Percentiles rank a stretch among this genome's conserved stretches.
Evolutionary conservation across 2,329 filamentous ascomycete species (phyloP).

Genomic region (Sporothrix inflata): DNA sequence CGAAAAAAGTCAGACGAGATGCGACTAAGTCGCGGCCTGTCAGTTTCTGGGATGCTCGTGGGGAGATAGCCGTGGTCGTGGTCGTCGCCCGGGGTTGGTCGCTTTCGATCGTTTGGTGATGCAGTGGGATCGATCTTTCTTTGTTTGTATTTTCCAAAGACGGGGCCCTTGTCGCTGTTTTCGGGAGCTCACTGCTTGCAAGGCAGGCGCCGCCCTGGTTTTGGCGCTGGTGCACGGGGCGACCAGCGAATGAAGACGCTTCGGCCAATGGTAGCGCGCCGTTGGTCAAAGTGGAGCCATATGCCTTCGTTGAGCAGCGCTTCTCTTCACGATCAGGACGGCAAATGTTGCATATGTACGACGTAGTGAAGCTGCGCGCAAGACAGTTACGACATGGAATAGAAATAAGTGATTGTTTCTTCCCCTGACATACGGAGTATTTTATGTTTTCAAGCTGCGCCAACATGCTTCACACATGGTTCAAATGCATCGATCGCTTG

Average conservation of each 20-base stretch:
- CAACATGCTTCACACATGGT: not conserved
- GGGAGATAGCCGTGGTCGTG: constrained; percentile 4
- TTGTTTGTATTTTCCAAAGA: constrained; percentile 30
- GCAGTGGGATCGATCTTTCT: constrained; percentile 8
- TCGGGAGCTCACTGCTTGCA: constrained; percentile 27
- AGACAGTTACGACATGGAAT: too few species aligned
- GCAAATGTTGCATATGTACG: not conserved
- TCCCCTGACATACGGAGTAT: too few species aligned
- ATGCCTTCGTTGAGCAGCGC: too few species aligned
- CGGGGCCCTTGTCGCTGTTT: constrained; percentile 28
- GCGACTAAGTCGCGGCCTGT: not conserved
- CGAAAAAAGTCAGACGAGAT: not conserved
- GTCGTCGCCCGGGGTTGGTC: constrained; percentile 2
- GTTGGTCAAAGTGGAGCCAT: not conserved
- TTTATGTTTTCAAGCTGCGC: too few species aligned
- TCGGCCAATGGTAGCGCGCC: constrained; percentile 31
- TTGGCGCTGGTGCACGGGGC: constrained; percentile 21
- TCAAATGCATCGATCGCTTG: not conserved
- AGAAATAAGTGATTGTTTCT: too few species aligned
- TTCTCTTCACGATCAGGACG: not conserved
- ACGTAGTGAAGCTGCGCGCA: not conserved
- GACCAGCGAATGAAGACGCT: constrained; percentile 1
- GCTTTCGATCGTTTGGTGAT: constrained; percentile 4
- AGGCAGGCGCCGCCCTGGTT: constrained; percentile 16
- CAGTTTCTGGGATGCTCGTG: not conserved